Conservation (phyloP, 345 rosid species). For the Chamaenerion angustifolium region DNA sequence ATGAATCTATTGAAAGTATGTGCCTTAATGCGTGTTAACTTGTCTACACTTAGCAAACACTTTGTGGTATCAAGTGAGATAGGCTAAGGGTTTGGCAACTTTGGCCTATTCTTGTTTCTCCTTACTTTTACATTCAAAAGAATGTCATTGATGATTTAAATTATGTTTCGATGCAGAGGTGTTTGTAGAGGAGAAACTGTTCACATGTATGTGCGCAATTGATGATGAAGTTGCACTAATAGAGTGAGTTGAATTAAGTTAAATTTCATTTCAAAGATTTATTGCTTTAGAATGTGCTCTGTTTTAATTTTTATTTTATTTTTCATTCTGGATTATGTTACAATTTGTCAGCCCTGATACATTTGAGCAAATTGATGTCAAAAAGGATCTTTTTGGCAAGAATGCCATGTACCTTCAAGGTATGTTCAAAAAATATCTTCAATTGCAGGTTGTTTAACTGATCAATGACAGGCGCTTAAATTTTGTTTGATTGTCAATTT, state of each 20-base stretch:
- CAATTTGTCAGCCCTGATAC: constrained; percentile 38
- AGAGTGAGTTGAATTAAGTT: constrained; percentile 43
- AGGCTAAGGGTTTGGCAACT: too few relatives aligned
- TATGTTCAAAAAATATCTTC: constrained; percentile 9
- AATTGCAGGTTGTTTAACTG: too few relatives aligned
- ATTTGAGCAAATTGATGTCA: constrained; percentile 80
- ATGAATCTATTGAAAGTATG: constrained; percentile 85
- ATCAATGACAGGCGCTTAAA: too few relatives aligned
- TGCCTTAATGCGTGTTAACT: constrained; percentile 8
- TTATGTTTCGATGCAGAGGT: constrained; percentile 35
- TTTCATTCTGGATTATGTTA: constrained; percentile 1
- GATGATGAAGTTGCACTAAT: constrained; percentile 48
- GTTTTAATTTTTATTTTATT: neutral
- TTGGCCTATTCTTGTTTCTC: too few relatives aligned
- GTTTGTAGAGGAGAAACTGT: constrained; percentile 67
- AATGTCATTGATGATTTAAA: neutral
- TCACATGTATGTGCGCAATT: constrained; percentile 72
- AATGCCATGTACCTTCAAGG: constrained; percentile 67
- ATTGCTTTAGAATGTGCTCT: too few relatives aligned
- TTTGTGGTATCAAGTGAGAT: too few relatives aligned
- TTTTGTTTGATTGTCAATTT: too few relatives aligned
- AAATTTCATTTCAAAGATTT: too few relatives aligned
- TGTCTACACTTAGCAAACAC: neutral
- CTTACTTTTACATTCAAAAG: neutral
- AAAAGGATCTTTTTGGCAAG: constrained; percentile 61